Base-by-base conservation (phyloP, 148 eudicot genomes). In the Gaultheria prostrata region DNA sequence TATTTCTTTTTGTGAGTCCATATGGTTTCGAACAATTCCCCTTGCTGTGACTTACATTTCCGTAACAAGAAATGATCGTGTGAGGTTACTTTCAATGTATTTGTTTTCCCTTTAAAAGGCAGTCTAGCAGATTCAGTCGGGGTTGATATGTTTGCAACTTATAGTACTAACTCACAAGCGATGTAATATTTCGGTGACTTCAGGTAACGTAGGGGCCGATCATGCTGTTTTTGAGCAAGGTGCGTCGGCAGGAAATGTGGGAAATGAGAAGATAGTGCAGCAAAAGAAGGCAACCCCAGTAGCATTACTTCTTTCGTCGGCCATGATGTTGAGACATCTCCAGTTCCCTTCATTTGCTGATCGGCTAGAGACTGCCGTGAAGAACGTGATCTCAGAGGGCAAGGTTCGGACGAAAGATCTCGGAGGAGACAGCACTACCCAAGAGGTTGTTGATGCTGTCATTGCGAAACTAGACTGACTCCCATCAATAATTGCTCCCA, bases 271-370 rank as follows among this genome's bases (percentile, higher is more conserved):
- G 30, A 54, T 84, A 0, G 33, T 90, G 82, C 71, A 83, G 79
- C 84, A 90, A 85, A 86, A 86, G 86, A 89, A 80, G 69, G 92
- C 92, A 83, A 90, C 89, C 81, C 91, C 92, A 17, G 91, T 90
- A 73, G 92, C 92, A 10, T 87, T 90, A 56, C 92, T 90, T 59
- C 89, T 90, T 43, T 90, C 92, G 28, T 90, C 92, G 1, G 86
- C 92, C 53, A 90, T 90, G 92, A 89, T 90, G 92, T 84, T 90
- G 72, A 86, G 91, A 56, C 92, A 90, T 89, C 91, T 90, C 48
- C 92, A 90, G 59, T 89, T 90, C 54, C 92, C 91, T 54, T 90
- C 92, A 28, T 90, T 90, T 54, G 92, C 92, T 10, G 92, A 90
- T 63, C 84, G 92, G 53, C 70, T 90, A 49, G 92, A 90, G 79